Evolutionary conservation across 2,329 filamentous ascomycete species (phyloP).

Genomic region (Hypoxylon sp.): DNA sequence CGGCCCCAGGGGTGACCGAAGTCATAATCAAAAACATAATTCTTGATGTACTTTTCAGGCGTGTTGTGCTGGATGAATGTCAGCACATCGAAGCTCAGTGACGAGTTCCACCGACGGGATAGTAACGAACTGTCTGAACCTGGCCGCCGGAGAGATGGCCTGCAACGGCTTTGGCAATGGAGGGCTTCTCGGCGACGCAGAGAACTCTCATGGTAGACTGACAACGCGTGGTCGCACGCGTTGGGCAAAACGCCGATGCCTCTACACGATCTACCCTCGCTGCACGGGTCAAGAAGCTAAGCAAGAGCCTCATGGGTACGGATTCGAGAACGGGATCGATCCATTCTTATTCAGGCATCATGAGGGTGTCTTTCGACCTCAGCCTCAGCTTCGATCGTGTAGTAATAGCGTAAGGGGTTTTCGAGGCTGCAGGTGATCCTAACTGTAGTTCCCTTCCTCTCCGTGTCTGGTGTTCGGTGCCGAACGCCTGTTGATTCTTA

Average conservation of each 20-base stretch:
- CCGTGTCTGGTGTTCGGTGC: background rate
- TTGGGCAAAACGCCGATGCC: slow-evolving; percentile 3
- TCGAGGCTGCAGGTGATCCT: background rate
- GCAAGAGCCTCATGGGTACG: slow-evolving; percentile 23
- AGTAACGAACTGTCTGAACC: slow-evolving; percentile 69
- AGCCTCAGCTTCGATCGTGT: background rate
- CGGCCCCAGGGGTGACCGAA: slow-evolving; percentile 82
- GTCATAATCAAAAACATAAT: slow-evolving; percentile 90
- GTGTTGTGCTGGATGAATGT: slow-evolving; percentile 66
- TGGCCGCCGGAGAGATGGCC: slow-evolving; percentile 83
- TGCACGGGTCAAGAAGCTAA: slow-evolving; percentile 23
- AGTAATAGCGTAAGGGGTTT: background rate
- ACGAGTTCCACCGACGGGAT: background rate
- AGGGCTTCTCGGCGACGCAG: slow-evolving; percentile 88
- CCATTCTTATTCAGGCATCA: slow-evolving; percentile 18
- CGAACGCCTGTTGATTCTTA: slow-evolving; percentile 15
- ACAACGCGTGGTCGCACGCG: slow-evolving; percentile 16
- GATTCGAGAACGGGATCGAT: slow-evolving; percentile 5
- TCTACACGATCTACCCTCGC: slow-evolving; percentile 27
- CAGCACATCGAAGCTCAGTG: slow-evolving; percentile 9
- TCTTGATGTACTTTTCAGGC: slow-evolving; percentile 83
- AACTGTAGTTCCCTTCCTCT: background rate
- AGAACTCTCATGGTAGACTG: slow-evolving; percentile 62
- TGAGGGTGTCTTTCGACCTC: background rate
- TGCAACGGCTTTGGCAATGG: slow-evolving; percentile 93